Evolutionary conservation across 2,329 filamentous ascomycete species (phyloP).

Genomic region (Thyridium curvatum): DNA sequence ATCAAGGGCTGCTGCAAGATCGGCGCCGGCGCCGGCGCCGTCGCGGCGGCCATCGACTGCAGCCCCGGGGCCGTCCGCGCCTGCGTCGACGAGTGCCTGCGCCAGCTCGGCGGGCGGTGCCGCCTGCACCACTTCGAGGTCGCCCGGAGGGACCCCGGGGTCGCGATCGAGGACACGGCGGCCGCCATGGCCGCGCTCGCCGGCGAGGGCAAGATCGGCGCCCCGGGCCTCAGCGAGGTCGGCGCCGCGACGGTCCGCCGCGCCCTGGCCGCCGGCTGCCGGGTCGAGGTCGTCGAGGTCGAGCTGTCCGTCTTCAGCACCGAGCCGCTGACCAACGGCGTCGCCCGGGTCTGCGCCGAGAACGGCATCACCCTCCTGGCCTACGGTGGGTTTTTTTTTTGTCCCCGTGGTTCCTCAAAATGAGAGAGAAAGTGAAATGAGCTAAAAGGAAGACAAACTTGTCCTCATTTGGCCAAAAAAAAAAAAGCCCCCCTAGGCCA

Average conservation of each 20-base stretch:
- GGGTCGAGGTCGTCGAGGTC: slow-evolving; percentile 38
- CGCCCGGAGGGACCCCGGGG: slow-evolving; percentile 29
- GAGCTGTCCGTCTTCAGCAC: slow-evolving; percentile 34
- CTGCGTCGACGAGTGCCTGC: slow-evolving; percentile 42
- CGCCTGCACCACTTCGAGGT: slow-evolving; percentile 48
- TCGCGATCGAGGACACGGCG: slow-evolving; percentile 39
- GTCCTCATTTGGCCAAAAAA: too few relatives aligned
- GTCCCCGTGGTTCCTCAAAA: too few relatives aligned
- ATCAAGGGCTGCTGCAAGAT: slow-evolving; percentile 45
- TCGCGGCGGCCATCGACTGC: slow-evolving; percentile 29
- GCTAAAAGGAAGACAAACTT: too few relatives aligned
- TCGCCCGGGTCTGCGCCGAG: slow-evolving; percentile 47
- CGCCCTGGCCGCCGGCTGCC: slow-evolving; percentile 26
- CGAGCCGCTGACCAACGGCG: slow-evolving; percentile 26
- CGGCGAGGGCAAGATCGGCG: slow-evolving; percentile 34
- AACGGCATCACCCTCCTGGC: slow-evolving; percentile 63
- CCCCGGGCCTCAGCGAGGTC: slow-evolving; percentile 35
- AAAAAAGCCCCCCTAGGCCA: slow-evolving; percentile 47
- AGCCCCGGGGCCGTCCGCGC: slow-evolving; percentile 38
- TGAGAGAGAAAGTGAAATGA: too few relatives aligned
- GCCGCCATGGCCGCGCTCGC: slow-evolving; percentile 27
- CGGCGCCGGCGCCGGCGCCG: slow-evolving; percentile 12
- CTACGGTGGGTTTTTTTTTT: slow-evolving; percentile 42
- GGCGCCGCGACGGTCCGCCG: slow-evolving; percentile 31
- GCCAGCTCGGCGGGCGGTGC: slow-evolving; percentile 12